A percentile compares a stretch with the other conserved stretches of the same genome.
Conservation (phyloP, 2,329 filamentous ascomycete genomes). For the Penicillium oxalicum region DNA sequence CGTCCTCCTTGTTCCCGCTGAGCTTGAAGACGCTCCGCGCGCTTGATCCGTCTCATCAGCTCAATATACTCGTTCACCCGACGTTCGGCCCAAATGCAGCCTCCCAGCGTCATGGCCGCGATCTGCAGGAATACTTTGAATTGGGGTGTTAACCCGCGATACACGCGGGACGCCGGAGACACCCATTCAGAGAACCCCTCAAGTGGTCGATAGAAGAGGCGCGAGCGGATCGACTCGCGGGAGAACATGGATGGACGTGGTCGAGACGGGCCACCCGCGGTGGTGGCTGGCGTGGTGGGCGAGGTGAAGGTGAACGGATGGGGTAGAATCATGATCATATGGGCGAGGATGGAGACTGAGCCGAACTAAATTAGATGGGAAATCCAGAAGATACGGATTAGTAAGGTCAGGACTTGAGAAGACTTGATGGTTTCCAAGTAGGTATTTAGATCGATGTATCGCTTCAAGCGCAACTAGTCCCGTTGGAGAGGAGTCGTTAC, state of each 20-base stretch:
- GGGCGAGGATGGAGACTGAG: slow-evolving; percentile 42
- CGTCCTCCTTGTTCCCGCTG: slow-evolving; percentile 19
- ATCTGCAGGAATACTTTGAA: slow-evolving; percentile 48
- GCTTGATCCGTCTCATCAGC: slow-evolving; percentile 35
- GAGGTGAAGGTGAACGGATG: slow-evolving; percentile 38
- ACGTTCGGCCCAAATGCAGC: slow-evolving; percentile 45
- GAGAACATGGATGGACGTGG: slow-evolving; percentile 24
- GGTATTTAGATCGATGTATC: no score
- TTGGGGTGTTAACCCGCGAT: slow-evolving; percentile 44
- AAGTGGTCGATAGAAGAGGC: slow-evolving; percentile 36
- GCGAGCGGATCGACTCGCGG: slow-evolving; percentile 26
- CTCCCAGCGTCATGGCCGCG: slow-evolving; percentile 43
- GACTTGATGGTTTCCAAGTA: no score
- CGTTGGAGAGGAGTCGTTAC: not conserved
- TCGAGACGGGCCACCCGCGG: slow-evolving; percentile 16
- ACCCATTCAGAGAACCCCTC: slow-evolving; percentile 47
- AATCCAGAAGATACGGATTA: no score
- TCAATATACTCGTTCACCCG: slow-evolving; percentile 43
- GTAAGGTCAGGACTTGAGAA: no score
- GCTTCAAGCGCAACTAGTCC: no score
- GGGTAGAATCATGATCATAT: slow-evolving; percentile 41
- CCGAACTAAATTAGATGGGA: slow-evolving; percentile 31
- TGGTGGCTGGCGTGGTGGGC: slow-evolving; percentile 22
- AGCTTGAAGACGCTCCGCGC: slow-evolving; percentile 35
- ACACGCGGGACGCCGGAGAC: slow-evolving; percentile 38